Percentiles rank a stretch among this genome's conserved stretches.
phyloP scores from a whole-genome alignment of 164 flowering plant genomes.

The Dillenia turbinata region DNA sequence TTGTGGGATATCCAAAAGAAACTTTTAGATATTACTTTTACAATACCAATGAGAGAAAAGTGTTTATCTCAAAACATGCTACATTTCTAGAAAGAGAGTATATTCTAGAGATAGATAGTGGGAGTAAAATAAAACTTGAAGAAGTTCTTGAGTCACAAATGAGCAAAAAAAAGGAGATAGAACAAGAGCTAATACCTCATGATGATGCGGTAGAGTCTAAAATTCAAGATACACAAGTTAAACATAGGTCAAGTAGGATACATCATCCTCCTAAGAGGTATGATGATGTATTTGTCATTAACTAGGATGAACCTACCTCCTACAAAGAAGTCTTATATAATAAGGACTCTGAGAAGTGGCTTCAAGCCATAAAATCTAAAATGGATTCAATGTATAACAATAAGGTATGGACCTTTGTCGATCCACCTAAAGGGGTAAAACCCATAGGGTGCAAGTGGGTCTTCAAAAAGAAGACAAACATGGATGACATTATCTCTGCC shows the following conservation, averaged over 20 bases:
- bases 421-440: background rate
- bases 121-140: conserved; percentile 4
- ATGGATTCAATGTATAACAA: background rate
- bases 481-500: background rate
- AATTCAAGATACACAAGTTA: background rate
- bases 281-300: background rate
- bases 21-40: background rate
- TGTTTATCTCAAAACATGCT: background rate
- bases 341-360: background rate
- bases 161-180: no score
- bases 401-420: background rate
- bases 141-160: background rate
- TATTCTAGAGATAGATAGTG: background rate
- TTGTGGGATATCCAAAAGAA: conserved; percentile 7
- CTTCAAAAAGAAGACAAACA: background rate
- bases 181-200: background rate
- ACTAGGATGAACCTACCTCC: background rate
- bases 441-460: background rate
- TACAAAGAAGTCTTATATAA: no score
- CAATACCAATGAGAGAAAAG: background rate
- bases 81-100: no score
- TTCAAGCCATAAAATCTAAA: conserved; percentile 1
- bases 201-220: background rate
- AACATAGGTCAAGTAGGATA: background rate
- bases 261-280: background rate